Base-by-base conservation (phyloP, 2,329 filamentous ascomycete genomes). In the Exophiala alcalophila region DNA sequence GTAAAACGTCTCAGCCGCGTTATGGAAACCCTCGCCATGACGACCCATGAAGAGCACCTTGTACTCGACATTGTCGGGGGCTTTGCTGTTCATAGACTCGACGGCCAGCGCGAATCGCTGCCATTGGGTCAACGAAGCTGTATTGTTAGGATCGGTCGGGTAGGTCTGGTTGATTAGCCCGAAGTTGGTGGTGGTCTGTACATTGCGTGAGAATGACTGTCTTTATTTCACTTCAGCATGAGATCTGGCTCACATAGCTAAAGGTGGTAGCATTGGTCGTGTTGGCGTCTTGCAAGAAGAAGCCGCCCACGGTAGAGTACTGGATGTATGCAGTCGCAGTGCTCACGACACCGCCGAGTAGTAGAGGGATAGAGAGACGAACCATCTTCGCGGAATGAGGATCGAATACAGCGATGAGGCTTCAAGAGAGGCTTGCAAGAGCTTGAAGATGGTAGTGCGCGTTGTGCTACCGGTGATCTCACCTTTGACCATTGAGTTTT, bases 21-120 rank as follows among this genome's bases (percentile, higher is more conserved):
- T 83, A 61, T 82, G 76, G 46, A 68, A 68, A 4, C 78, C 78
- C 58, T 82, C 70, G 15, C 79, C 79, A 56, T 83, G 79, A 19
- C 79, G 70, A 28, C 74, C 78, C 25, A 80, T 63, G 56, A 75
- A 79, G 25, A 83, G 63, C 1, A 83, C 40, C 72, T 55, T 74
- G 60, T 79, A 81, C 16, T 61, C 60, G 3, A 67, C 65, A 24
- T 64, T 64, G 0, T 55, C 32, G 0, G 58, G 57, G 2, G 61
- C 61, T 2, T 67, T 43, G 44, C 44, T 28, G 55, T 76, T 74
- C n/a, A 80, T 56, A 2, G 59, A 56, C 6, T 60, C 48, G 15
- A 81, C 61, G 48, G 76, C 68, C 30, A 66, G 54, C 8, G 61
- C 59, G 30, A 81, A 75, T 8, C 72, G 68, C 41, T 75, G 63